Evolutionary conservation across 2,329 filamentous ascomycete species (phyloP).

Genomic region (Aureobasidium sp.): DNA sequence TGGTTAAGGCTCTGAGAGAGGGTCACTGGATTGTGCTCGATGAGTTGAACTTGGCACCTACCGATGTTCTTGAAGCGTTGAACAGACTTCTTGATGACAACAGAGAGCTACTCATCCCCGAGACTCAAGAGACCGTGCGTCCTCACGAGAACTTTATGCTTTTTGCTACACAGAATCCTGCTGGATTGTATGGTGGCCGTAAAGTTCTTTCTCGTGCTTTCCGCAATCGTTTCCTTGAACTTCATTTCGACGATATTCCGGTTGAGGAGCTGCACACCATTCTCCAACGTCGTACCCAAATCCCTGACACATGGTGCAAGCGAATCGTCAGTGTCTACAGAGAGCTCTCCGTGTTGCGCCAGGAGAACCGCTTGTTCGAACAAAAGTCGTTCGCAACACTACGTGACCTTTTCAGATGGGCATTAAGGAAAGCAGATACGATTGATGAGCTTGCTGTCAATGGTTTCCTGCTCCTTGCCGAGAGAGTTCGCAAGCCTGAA

Average conservation of each 20-base stretch:
- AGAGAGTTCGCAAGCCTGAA: conserved; percentile 84
- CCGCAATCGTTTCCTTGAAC: conserved; percentile 89
- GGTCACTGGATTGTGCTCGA: conserved; percentile 98
- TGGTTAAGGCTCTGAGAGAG: conserved; percentile 85
- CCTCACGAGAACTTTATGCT: conserved; percentile 96
- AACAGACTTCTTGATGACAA: conserved; percentile 96
- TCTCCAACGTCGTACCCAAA: conserved; percentile 76
- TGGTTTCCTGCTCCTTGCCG: conserved; percentile 92
- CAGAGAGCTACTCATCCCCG: conserved; percentile 85
- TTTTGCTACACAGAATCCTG: conserved; percentile 95
- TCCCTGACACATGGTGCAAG: conserved; percentile 83
- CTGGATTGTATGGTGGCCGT: conserved; percentile 87
- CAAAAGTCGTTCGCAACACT: conserved; percentile 96
- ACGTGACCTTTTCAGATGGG: conserved; percentile 93
- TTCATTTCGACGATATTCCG: conserved; percentile 97
- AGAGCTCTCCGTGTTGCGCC: conserved; percentile 79
- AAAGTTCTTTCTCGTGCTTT: conserved; percentile 93
- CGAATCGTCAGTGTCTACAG: conserved; percentile 91
- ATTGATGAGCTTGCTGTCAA: conserved; percentile 83
- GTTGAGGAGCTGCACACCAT: conserved; percentile 91
- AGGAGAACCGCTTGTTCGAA: conserved; percentile 87
- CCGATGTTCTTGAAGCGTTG: conserved; percentile 90
- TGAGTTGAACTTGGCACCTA: conserved; percentile 92
- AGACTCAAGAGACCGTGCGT: conserved; percentile 87
- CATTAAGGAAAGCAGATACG: conserved; percentile 72